Evolutionary conservation across 1,284 basidiomycete genomes (phyloP).

Genomic region (Pseudozyma flocculosa): DNA sequence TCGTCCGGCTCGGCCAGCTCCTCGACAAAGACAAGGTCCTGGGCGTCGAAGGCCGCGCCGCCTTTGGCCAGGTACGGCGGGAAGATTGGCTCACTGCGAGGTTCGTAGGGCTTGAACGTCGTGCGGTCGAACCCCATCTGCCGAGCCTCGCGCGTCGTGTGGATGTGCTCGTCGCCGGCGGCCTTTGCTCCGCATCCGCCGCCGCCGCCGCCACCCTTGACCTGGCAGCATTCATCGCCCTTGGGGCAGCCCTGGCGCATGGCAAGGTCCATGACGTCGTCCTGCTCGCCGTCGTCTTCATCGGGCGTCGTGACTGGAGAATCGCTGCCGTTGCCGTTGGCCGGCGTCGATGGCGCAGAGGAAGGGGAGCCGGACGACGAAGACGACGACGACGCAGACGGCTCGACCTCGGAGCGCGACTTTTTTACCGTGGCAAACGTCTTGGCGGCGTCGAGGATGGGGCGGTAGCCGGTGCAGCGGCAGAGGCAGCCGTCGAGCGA

Average conservation of each 20-base stretch:
- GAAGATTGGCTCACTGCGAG: constrained; percentile 57
- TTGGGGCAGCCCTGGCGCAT: constrained; percentile 33
- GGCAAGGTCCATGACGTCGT: constrained; percentile 13
- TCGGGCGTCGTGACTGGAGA: constrained; percentile 31
- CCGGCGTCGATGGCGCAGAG: too few species aligned
- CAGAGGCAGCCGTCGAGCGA: constrained; percentile 59
- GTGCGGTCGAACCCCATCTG: constrained; percentile 22
- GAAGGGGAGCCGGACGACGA: neutral
- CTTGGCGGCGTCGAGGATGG: constrained; percentile 50
- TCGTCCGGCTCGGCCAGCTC: constrained; percentile 19
- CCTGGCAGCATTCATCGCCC: constrained; percentile 43
- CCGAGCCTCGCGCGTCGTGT: constrained; percentile 27
- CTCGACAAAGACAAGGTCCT: constrained; percentile 47
- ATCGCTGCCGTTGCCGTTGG: constrained; percentile 17
- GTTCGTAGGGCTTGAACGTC: constrained; percentile 50
- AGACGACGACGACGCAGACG: neutral
- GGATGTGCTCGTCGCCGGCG: constrained; percentile 8
- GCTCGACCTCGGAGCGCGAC: neutral
- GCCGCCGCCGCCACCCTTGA: constrained; percentile 22
- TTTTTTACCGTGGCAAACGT: constrained; percentile 41
- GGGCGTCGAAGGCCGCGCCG: constrained; percentile 33
- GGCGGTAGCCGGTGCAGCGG: constrained; percentile 51
- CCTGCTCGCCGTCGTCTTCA: constrained; percentile 3
- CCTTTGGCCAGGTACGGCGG: constrained; percentile 54
- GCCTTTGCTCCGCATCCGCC: neutral